Conservation (phyloP, 2,329 filamentous ascomycete species). For the Xylaria multiplex region DNA sequence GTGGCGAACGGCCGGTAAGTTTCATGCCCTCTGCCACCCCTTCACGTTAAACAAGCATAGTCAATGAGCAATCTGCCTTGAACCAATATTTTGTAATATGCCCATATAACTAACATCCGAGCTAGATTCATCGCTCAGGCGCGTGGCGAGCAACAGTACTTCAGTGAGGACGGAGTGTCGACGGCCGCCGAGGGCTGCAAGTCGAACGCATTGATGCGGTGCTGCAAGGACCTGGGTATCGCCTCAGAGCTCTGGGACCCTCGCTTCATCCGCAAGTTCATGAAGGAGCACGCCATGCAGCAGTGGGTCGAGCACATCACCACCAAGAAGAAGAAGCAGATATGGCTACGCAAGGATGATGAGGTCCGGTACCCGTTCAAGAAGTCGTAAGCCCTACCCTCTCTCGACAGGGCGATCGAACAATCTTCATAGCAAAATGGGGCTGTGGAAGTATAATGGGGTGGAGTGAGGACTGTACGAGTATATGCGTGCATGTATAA, state of each 20-base stretch:
- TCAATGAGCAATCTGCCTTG: too few species aligned
- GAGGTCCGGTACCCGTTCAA: conserved; percentile 72
- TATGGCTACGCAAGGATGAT: conserved; percentile 88
- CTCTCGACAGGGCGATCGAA: background rate
- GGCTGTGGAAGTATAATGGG: background rate
- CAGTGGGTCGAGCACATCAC: conserved; percentile 87
- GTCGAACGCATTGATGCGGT: conserved; percentile 96
- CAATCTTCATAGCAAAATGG: background rate
- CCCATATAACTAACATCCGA: conserved; percentile 18
- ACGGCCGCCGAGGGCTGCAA: conserved; percentile 97
- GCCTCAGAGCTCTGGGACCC: conserved; percentile 98
- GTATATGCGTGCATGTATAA: conserved; percentile 16
- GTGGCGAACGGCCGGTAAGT: conserved; percentile 86
- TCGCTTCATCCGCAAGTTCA: conserved; percentile 84
- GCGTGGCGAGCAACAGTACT: conserved; percentile 94
- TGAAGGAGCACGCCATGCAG: conserved; percentile 78
- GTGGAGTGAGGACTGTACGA: conserved; percentile 23
- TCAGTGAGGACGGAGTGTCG: conserved; percentile 87
- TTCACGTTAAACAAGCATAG: background rate
- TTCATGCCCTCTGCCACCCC: conserved; percentile 1
- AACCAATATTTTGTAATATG: background rate
- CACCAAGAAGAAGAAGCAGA: conserved; percentile 89
- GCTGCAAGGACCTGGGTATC: conserved; percentile 97
- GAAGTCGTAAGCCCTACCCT: conserved; percentile 37
- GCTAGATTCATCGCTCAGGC: conserved; percentile 87